phyloP scores from a whole-genome alignment of 495 filamentous ascomycete species.

The Bryoglossum gracile region DNA sequence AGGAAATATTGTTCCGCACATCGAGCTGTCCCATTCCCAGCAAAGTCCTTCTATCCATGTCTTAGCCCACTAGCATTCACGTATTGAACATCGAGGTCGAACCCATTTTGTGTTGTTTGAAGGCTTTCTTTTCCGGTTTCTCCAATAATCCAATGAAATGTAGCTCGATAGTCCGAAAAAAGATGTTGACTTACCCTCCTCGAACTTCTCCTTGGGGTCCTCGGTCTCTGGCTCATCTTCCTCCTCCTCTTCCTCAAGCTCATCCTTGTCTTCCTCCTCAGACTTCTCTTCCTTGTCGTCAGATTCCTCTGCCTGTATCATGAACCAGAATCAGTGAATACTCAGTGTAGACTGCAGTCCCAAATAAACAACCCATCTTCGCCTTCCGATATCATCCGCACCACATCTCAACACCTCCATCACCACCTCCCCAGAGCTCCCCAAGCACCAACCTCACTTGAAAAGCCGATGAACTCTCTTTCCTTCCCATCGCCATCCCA shows the following conservation, averaged over 20 bases:
- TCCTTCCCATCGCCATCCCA: neutral
- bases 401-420: no score
- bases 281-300: conserved; percentile 26
- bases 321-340: neutral
- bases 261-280: conserved; percentile 44
- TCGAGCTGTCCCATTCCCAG: no score
- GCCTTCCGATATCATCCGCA: no score
- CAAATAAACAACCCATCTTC: neutral
- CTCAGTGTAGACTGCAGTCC: neutral
- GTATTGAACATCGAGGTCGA: no score
- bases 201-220: conserved; percentile 80
- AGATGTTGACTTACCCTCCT: conserved; percentile 67
- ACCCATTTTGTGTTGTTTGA: no score
- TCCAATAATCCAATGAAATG: no score
- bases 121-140: neutral
- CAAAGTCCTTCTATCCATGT: no score
- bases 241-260: conserved; percentile 61
- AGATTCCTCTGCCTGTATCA: conserved; percentile 1
- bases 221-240: conserved; percentile 86
- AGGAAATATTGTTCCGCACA: no score
- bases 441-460: no score
- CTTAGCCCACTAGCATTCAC: no score
- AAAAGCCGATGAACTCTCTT: no score
- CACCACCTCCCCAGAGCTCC: no score
- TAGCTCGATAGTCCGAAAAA: conserved; percentile 4